A percentile compares a stretch with the other conserved stretches of the same genome.
phyloP scores from a whole-genome alignment of 2,329 filamentous ascomycete genomes.

The Septoria petroselini region DNA sequence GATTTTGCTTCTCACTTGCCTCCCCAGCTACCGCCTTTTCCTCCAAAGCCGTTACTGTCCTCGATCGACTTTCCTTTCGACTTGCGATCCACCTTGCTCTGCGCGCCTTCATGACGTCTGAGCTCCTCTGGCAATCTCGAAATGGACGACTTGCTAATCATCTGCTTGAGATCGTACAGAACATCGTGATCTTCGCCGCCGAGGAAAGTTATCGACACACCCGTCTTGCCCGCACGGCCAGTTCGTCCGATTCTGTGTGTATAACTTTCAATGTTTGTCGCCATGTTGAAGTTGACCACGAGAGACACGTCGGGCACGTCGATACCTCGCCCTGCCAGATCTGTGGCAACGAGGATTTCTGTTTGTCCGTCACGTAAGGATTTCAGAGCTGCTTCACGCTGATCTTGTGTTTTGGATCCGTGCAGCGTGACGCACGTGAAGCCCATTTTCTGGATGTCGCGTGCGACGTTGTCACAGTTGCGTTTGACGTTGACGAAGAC shows the following conservation, averaged over 20 bases:
- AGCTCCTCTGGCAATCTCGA: constrained; percentile 89
- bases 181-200: constrained; percentile 86
- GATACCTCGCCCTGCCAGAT: constrained; percentile 94
- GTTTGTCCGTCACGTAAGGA: constrained; percentile 77
- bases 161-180: constrained; percentile 89
- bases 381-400: constrained; percentile 86
- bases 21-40: constrained; percentile 39
- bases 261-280: constrained; percentile 85
- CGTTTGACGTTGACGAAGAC: constrained; percentile 99
- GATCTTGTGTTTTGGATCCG: constrained; percentile 94
- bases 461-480: constrained; percentile 92
- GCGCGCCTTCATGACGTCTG: constrained; percentile 83
- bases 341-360: constrained; percentile 90
- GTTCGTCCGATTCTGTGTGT: constrained; percentile 96
- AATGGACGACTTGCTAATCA: constrained; percentile 85
- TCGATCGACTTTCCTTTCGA: constrained; percentile 37
- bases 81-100: constrained; percentile 55
- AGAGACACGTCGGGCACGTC: constrained; percentile 91
- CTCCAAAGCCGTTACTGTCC: constrained; percentile 38
- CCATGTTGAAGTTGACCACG: constrained; percentile 99
- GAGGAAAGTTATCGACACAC: constrained; percentile 93
- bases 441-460: constrained; percentile 92
- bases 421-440: constrained; percentile 88
- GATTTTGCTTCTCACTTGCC: no score
- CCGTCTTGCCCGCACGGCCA: constrained; percentile 93